phyloP scores from a whole-genome alignment of 208 protist genomes.

The Naegleria lovaniensis region DNA sequence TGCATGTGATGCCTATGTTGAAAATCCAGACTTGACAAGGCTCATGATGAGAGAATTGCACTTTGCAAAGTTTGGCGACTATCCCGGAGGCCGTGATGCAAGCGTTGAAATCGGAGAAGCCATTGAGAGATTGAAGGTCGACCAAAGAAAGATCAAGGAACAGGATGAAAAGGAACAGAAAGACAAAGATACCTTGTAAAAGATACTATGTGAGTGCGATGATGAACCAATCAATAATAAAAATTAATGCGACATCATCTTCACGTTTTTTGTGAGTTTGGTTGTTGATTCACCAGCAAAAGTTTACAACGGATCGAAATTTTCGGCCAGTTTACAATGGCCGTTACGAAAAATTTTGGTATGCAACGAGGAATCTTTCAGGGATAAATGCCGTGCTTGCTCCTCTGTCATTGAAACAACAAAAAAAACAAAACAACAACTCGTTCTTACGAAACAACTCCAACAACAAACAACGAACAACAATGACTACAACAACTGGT shows the following conservation, averaged over 20 bases:
- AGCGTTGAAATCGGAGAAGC: background rate
- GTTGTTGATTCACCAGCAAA: too few relatives aligned
- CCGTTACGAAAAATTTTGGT: too few relatives aligned
- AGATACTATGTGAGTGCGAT: too few relatives aligned
- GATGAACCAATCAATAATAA: too few relatives aligned
- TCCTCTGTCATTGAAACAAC: background rate
- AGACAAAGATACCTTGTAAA: too few relatives aligned
- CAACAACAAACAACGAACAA: background rate
- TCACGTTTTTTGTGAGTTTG: too few relatives aligned
- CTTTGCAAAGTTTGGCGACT: background rate
- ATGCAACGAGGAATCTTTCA: too few relatives aligned
- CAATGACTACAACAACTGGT: conserved; percentile 8
- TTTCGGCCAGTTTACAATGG: too few relatives aligned
- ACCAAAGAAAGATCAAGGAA: too few relatives aligned
- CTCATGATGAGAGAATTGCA: background rate
- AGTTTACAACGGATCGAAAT: too few relatives aligned
- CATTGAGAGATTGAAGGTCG: background rate
- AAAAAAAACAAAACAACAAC: background rate
- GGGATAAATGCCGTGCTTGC: background rate
- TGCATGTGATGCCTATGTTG: background rate
- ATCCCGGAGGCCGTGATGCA: background rate
- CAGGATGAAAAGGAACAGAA: too few relatives aligned
- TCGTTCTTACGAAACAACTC: background rate
- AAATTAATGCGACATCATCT: too few relatives aligned
- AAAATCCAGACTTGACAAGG: background rate